Percentiles rank a stretch among this genome's conserved stretches.
These are phyloP conservation scores for Verticillium longisporum DNA, from an alignment of 2,329 filamentous ascomycete species.

Conservation along the genomic window DNA sequence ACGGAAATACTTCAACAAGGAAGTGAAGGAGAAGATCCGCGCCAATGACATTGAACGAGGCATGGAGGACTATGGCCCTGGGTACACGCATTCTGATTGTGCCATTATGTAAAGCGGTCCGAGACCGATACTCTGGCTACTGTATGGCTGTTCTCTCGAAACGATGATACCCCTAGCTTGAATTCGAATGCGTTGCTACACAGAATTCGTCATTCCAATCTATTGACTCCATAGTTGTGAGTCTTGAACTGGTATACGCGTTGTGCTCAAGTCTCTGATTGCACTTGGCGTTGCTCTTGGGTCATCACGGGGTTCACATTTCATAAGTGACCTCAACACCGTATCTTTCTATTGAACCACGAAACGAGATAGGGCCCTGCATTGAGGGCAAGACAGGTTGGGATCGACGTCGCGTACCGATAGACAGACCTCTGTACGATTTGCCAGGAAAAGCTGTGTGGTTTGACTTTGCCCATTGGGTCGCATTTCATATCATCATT, in stretches of 20 bases:
- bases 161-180: not conserved
- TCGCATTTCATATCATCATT: too few species aligned
- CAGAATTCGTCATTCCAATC: not conserved
- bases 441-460: too few species aligned
- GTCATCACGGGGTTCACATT: too few species aligned
- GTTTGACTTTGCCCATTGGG: too few species aligned
- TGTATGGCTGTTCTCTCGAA: not conserved
- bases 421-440: too few species aligned
- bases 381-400: too few species aligned
- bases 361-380: too few species aligned
- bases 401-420: too few species aligned
- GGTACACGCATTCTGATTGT: conserved; percentile 55
- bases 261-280: too few species aligned
- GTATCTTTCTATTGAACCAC: too few species aligned
- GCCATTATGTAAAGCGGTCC: conserved; percentile 44
- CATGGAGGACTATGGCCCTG: conserved; percentile 62
- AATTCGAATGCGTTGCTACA: not conserved
- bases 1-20: conserved; percentile 67
- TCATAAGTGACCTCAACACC: too few species aligned
- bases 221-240: not conserved
- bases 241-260: not conserved
- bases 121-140: not conserved
- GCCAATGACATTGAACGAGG: conserved; percentile 72
- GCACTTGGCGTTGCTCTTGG: too few species aligned
- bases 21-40: conserved; percentile 59